Evolutionary conservation across 1,284 basidiomycete genomes (phyloP).

Genomic region (Leccinum proliferum): DNA sequence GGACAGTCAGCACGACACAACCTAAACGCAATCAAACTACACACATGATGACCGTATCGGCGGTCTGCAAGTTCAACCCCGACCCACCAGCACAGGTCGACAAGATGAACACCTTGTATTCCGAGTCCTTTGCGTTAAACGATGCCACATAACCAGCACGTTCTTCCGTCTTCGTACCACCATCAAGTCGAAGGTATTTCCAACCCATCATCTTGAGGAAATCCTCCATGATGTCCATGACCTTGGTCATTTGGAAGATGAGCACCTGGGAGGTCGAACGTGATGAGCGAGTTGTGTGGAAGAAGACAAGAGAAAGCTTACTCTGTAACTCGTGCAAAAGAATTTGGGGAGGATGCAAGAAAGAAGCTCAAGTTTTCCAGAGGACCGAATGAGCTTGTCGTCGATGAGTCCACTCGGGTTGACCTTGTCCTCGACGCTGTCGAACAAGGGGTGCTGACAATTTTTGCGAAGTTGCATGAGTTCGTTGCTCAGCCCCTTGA

Average conservation of each 20-base stretch:
- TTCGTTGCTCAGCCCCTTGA: conserved; percentile 94
- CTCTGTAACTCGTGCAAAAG: conserved; percentile 88
- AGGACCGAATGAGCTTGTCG: conserved; percentile 82
- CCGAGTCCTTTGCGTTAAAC: conserved; percentile 91
- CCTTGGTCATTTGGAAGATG: conserved; percentile 99
- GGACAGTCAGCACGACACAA: conserved; percentile 5
- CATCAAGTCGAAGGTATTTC: conserved; percentile 94
- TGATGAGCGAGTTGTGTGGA: not conserved
- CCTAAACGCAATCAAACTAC: conserved; percentile 33
- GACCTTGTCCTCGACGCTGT: conserved; percentile 91
- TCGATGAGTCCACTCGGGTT: conserved; percentile 80
- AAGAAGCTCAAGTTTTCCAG: conserved; percentile 96
- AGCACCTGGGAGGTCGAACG: conserved; percentile 56
- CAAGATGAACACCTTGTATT: conserved; percentile 92
- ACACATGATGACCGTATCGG: conserved; percentile 98
- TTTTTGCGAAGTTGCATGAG: conserved; percentile 99
- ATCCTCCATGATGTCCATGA: conserved; percentile 99
- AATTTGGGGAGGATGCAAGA: conserved; percentile 94
- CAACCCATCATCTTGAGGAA: conserved; percentile 92
- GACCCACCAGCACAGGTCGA: conserved; percentile 97
- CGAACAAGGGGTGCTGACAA: conserved; percentile 97
- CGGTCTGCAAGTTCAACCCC: conserved; percentile 96
- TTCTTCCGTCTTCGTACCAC: conserved; percentile 98
- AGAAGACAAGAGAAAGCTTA: conserved; percentile 30
- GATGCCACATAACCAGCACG: conserved; percentile 85